A percentile compares a stretch with the other conserved stretches of the same genome.
Evolutionary conservation across 257 asterid genomes (phyloP).

Genomic region (Fraxinus cuspidata): DNA sequence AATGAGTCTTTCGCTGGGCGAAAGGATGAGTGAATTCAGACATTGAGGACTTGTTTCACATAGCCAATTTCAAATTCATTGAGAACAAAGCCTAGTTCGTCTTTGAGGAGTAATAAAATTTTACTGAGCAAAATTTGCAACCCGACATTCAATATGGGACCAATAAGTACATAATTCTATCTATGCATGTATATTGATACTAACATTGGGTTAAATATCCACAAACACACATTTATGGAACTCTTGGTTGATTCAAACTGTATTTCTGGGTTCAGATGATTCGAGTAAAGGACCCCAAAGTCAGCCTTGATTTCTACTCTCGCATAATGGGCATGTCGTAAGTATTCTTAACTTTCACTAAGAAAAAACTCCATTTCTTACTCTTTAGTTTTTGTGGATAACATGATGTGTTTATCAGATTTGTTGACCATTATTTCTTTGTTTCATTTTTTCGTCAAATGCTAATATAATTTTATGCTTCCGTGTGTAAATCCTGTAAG

Average conservation of each 20-base stretch:
- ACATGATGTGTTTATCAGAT: background rate
- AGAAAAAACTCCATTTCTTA: background rate
- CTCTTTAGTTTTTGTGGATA: background rate
- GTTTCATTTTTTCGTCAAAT: background rate
- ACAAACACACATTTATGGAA: background rate
- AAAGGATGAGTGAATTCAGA: background rate
- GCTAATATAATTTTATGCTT: conserved; percentile 11
- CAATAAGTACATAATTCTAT: background rate
- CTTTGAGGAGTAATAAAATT: background rate
- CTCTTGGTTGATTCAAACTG: conserved; percentile 23
- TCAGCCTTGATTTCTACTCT: conserved; percentile 93
- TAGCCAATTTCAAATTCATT: background rate
- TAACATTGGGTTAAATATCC: background rate
- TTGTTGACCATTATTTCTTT: background rate
- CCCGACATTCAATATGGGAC: background rate
- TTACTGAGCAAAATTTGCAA: background rate
- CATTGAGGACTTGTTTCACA: background rate
- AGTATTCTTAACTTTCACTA: conserved; percentile 40
- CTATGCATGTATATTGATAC: background rate
- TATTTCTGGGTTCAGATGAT: conserved; percentile 64
- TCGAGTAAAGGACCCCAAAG: conserved; percentile 90
- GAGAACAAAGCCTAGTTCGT: background rate
- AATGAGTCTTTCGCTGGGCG: background rate
- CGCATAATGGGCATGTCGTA: conserved; percentile 92
- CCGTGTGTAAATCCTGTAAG: background rate